A percentile compares a stretch with the other conserved stretches of the same genome.
Evolutionary conservation across 371 early-diverging fungal genomes (phyloP).

Genomic region (Haplosporangium sp.): DNA sequence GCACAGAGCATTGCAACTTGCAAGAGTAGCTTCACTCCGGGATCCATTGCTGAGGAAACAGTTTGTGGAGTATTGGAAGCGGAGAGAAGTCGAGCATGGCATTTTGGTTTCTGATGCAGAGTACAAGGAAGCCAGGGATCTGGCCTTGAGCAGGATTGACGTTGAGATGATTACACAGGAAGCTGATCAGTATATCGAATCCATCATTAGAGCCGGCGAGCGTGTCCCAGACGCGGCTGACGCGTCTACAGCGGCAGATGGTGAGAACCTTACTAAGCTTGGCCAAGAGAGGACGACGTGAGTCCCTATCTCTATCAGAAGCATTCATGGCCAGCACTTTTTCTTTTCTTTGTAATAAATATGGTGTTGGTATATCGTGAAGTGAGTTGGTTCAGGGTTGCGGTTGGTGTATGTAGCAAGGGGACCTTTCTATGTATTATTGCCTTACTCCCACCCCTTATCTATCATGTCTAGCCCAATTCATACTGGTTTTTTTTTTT

Average conservation of each 20-base stretch:
- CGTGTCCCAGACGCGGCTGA: background rate
- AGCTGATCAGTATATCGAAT: conserved; percentile 33
- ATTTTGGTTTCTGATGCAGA: conserved; percentile 30
- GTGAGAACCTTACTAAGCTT: too few relatives aligned
- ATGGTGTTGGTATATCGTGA: too few relatives aligned
- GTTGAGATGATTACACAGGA: conserved; percentile 34
- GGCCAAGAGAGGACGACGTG: too few relatives aligned
- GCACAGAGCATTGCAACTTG: conserved; percentile 42
- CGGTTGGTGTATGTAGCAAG: too few relatives aligned
- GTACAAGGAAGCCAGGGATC: conserved; percentile 40
- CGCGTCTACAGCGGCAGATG: too few relatives aligned
- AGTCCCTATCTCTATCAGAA: background rate
- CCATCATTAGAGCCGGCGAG: conserved; percentile 22
- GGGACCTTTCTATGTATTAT: too few relatives aligned
- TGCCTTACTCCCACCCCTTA: too few relatives aligned
- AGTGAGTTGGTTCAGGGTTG: too few relatives aligned
- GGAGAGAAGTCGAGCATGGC: conserved; percentile 40
- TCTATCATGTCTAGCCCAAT: background rate
- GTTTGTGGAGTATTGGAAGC: conserved; percentile 52
- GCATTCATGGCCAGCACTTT: too few relatives aligned
- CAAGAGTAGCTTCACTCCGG: conserved; percentile 34
- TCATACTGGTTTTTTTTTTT: background rate
- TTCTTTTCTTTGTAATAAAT: too few relatives aligned
- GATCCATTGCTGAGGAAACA: conserved; percentile 41
- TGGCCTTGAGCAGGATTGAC: conserved; percentile 45